These are phyloP conservation scores for Solioccasus polychromus DNA, from an alignment of 768 basidiomycete genomes.

Conservation along the genomic window DNA sequence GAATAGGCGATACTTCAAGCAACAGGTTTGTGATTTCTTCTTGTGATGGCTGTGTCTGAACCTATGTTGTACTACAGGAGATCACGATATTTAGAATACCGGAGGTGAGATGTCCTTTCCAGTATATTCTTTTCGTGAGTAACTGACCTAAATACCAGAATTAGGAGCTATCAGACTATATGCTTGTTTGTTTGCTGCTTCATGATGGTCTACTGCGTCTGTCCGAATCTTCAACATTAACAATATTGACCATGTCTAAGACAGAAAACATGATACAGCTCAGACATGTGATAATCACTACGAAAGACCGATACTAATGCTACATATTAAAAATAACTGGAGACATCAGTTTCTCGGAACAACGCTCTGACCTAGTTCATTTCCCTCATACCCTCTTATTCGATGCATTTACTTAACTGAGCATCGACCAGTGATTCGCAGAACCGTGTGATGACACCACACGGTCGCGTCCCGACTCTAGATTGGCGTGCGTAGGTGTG, in stretches of 20 bases:
- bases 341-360: background rate
- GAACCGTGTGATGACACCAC: slow-evolving; percentile 28
- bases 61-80: slow-evolving; percentile 44
- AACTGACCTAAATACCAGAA: slow-evolving; percentile 30
- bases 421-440: slow-evolving; percentile 24
- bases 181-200: slow-evolving; percentile 7
- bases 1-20: slow-evolving; percentile 96
- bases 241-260: slow-evolving; percentile 1
- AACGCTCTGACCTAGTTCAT: slow-evolving; percentile 2
- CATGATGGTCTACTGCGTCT: slow-evolving; percentile 1
- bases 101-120: slow-evolving; percentile 48
- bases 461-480: slow-evolving; percentile 28
- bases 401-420: background rate
- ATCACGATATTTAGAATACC: slow-evolving; percentile 91
- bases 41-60: background rate
- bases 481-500: slow-evolving; percentile 24
- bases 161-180: slow-evolving; percentile 18
- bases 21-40: slow-evolving; percentile 56
- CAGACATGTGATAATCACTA: slow-evolving; percentile 1
- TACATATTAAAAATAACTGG: slow-evolving; percentile 10
- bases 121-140: background rate
- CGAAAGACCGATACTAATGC: slow-evolving; percentile 7
- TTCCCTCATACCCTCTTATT: slow-evolving; percentile 20
- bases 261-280: background rate
- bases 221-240: slow-evolving; percentile 4